These are phyloP conservation scores for Lichtheimia ornata DNA, from an alignment of 371 early-diverging fungal species.

Conservation along the genomic window DNA sequence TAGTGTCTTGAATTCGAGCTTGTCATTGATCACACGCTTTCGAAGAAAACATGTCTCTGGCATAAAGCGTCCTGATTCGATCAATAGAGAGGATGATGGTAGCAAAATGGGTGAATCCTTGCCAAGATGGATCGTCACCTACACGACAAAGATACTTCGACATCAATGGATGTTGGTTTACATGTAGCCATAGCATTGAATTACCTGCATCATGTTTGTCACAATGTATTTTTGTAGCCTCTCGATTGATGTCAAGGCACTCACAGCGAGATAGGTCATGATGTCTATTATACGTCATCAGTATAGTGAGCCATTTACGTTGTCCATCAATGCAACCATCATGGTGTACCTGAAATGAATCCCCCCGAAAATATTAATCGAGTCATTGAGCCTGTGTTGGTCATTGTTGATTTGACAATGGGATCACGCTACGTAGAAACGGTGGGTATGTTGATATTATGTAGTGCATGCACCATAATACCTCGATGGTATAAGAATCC, in stretches of 20 bases:
- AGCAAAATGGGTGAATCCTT: slow-evolving; percentile 1
- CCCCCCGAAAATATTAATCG: background rate
- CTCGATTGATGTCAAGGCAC: background rate
- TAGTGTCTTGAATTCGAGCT: slow-evolving; percentile 11
- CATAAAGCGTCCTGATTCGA: slow-evolving; percentile 12
- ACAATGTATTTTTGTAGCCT: background rate
- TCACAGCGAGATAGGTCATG: background rate
- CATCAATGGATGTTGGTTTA: background rate
- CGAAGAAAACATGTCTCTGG: slow-evolving; percentile 9
- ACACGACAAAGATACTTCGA: background rate
- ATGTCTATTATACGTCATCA: background rate
- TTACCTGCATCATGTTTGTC: slow-evolving; percentile 10
- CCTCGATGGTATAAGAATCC: slow-evolving; percentile 38
- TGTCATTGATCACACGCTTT: slow-evolving; percentile 3
- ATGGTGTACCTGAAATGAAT: background rate
- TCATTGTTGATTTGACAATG: slow-evolving; percentile 3
- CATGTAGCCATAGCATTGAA: background rate
- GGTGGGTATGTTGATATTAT: background rate
- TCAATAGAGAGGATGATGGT: background rate
- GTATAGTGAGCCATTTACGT: no score
- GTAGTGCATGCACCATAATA: slow-evolving; percentile 3
- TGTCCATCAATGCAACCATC: background rate
- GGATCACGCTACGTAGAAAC: slow-evolving; percentile 3
- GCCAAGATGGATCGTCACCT: background rate
- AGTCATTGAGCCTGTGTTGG: slow-evolving; percentile 3